Base-by-base conservation (phyloP, 805 yeast species). In the Pichia paraexigua region DNA sequence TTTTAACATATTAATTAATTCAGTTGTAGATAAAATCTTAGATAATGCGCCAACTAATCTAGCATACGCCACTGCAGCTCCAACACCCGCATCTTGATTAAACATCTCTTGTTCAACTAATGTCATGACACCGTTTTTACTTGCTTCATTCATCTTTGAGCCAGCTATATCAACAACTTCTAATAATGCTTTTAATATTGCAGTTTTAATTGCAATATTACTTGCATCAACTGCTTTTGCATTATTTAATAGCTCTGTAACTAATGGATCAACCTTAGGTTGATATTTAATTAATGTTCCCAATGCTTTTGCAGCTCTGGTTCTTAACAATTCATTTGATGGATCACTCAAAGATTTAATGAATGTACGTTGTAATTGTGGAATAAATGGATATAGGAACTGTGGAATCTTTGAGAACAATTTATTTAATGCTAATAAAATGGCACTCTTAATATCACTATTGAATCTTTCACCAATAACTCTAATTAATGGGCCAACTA, bases 401-500 rank as follows among this genome's bases (percentile, higher is more conserved):
- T 85, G 88, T 2, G 99, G 97, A 59, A 92, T 86, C 72, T 89
- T 87, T 24, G 71, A 71, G 61, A 94, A 81, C 63, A 95, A 72
- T 56, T 79, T 79, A 63, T 85, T 86, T 66, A 95, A 77, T 1
- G 98, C 95, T 56, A 77, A 76, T 62, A 94, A 75, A 59, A 95
- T 92, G n/a, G 96, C 96, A 39, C 96, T 84, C 74, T 94, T 94
- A 60, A 94, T 88, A 59, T 90, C 96, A 55, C 95, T 78, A 18
- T 84, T 79, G 58, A 88, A 92, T 68, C 96, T 82, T 69, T 94
- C 99, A 63, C 99, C 99, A 63, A 92, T 87, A 51, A 92, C 96
- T 76, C 99, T 89, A 70, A 94, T 94, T 63, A 94, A 77, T 41
- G 99, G 99, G 71, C 99, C 99, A 27, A 97, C 91, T 56, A 95